Percentiles rank a stretch among this genome's conserved stretches.
Evolutionary conservation across 106 monocot genomes (phyloP).

Genomic region (Alisma plantagoaquatica): DNA sequence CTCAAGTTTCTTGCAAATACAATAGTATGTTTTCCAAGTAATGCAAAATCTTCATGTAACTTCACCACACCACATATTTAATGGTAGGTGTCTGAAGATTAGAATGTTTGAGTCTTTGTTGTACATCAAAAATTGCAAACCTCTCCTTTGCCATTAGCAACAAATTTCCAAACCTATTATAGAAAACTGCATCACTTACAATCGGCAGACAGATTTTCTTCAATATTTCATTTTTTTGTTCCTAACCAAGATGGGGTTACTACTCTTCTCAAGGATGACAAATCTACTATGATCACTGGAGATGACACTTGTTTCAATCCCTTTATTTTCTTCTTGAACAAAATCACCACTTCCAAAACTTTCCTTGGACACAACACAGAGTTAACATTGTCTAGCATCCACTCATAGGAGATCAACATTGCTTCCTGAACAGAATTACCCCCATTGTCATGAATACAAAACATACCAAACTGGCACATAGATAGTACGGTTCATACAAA

Average conservation of each 20-base stretch:
- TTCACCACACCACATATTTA: conserved; percentile 75
- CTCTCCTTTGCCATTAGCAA: conserved; percentile 62
- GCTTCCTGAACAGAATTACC: conserved; percentile 79
- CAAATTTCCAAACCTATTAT: conserved; percentile 68
- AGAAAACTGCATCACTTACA: conserved; percentile 62
- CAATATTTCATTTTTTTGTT: conserved; percentile 70
- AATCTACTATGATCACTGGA: conserved; percentile 75
- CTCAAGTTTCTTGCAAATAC: conserved; percentile 62
- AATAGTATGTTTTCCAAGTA: conserved; percentile 75
- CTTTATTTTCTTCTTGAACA: conserved; percentile 61
- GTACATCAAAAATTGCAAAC: conserved; percentile 64
- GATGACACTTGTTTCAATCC: conserved; percentile 42
- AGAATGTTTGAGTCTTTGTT: conserved; percentile 54
- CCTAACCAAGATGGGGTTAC: conserved; percentile 57
- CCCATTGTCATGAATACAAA: no score
- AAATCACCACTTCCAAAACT: conserved; percentile 40
- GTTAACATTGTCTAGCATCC: conserved; percentile 70
- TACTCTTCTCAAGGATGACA: conserved; percentile 64
- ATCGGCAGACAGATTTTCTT: conserved; percentile 59
- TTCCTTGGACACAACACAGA: conserved; percentile 58
- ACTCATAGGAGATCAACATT: conserved; percentile 56
- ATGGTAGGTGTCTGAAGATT: conserved; percentile 65
- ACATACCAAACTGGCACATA: no score
- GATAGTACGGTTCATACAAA: no score
- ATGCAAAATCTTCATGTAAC: conserved; percentile 74